These are phyloP conservation scores for Rhodomyrtus tomentosa DNA, from an alignment of 345 rosid species.

Conservation along the genomic window DNA sequence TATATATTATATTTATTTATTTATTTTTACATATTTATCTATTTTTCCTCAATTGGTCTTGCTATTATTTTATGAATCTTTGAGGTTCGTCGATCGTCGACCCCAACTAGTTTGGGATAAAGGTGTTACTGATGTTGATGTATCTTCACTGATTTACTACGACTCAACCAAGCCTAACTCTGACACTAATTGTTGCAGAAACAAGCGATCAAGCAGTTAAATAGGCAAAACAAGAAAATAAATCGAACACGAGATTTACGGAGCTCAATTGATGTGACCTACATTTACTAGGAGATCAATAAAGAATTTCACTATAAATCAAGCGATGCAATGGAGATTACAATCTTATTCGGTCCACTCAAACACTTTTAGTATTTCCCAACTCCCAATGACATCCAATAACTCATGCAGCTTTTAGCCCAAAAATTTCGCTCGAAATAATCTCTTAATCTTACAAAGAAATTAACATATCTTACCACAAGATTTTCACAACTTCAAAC, in stretches of 20 bases:
- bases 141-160: too few species aligned
- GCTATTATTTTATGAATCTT: too few species aligned
- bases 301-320: not conserved
- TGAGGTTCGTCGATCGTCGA: too few species aligned
- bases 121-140: too few species aligned
- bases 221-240: not conserved
- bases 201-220: not conserved
- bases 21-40: too few species aligned
- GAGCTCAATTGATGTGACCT: rapidly evolving
- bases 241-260: not conserved
- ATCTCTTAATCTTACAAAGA: not conserved
- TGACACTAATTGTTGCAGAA: not conserved
- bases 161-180: too few species aligned
- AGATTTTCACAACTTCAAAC: too few species aligned
- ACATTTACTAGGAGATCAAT: not conserved
- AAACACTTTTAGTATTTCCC: not conserved
- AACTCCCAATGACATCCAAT: not conserved
- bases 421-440: not conserved
- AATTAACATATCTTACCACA: not conserved
- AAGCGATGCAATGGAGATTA: rapidly evolving
- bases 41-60: too few species aligned
- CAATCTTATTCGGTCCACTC: not conserved
- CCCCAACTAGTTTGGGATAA: too few species aligned
- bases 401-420: not conserved
- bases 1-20: too few species aligned